Evolutionary conservation across 1,284 basidiomycete species (phyloP).

Genomic region (Hymenochaete sp.): DNA sequence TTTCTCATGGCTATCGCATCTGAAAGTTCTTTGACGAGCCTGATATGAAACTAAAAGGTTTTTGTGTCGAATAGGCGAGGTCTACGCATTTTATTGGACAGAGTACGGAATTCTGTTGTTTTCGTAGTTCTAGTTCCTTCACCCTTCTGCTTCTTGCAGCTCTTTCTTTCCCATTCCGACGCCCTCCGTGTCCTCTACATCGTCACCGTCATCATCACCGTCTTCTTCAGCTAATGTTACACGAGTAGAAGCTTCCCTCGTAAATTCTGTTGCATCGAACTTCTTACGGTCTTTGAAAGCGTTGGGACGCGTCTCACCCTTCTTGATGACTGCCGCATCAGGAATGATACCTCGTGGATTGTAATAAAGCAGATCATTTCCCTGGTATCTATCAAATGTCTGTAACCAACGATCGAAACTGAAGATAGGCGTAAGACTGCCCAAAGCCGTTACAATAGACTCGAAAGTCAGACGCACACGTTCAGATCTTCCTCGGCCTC

Average conservation of each 20-base stretch:
- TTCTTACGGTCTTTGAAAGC: conserved; percentile 58
- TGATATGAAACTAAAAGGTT: not conserved
- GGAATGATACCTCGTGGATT: conserved; percentile 69
- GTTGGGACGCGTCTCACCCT: conserved; percentile 47
- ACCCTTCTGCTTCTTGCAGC: conserved; percentile 4
- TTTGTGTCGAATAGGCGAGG: too few relatives aligned
- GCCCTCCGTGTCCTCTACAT: conserved; percentile 65
- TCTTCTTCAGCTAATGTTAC: conserved; percentile 32
- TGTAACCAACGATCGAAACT: conserved; percentile 75
- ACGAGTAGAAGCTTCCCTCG: conserved; percentile 27
- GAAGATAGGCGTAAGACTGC: not conserved
- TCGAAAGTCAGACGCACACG: conserved; percentile 45
- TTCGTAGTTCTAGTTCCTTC: not conserved
- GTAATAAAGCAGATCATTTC: conserved; percentile 60
- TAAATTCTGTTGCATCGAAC: conserved; percentile 54
- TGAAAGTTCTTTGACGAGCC: not conserved
- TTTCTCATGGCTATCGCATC: conserved; percentile 11
- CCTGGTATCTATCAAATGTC: conserved; percentile 58
- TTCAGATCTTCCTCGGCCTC: conserved; percentile 72
- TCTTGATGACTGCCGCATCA: conserved; percentile 52
- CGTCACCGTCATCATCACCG: conserved; percentile 41
- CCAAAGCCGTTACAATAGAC: too few relatives aligned
- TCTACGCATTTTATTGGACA: not conserved
- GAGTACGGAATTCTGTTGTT: not conserved
- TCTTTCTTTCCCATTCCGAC: conserved; percentile 24